Evolutionary conservation across 768 basidiomycete species (phyloP).

Genomic region (Russula abietina): DNA sequence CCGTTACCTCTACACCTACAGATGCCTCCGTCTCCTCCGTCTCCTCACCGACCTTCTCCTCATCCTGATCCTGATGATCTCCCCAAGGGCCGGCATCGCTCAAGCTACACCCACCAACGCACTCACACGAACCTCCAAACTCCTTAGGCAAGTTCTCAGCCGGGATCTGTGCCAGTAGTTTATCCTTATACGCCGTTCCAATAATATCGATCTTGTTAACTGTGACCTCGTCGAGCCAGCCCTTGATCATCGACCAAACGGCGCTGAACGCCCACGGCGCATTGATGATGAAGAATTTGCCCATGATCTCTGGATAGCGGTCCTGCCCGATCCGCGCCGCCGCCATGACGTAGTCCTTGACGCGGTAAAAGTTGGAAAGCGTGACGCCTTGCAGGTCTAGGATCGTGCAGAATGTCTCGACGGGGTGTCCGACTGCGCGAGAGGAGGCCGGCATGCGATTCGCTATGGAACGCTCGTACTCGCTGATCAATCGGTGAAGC

Average conservation of each 20-base stretch:
- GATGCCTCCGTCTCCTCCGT: background rate
- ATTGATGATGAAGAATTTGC: slow-evolving; percentile 98
- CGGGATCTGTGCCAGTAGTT: slow-evolving; percentile 76
- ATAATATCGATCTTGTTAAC: slow-evolving; percentile 92
- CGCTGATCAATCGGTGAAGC: slow-evolving; percentile 79
- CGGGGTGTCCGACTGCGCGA: slow-evolving; percentile 65
- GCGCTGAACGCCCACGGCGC: slow-evolving; percentile 88
- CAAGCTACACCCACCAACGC: slow-evolving; percentile 74
- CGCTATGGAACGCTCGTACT: slow-evolving; percentile 85
- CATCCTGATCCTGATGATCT: background rate
- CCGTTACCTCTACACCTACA: background rate
- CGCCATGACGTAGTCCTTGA: slow-evolving; percentile 83
- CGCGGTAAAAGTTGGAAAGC: slow-evolving; percentile 76
- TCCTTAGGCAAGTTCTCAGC: slow-evolving; percentile 77
- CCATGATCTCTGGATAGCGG: slow-evolving; percentile 91
- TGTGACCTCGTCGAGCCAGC: slow-evolving; percentile 93
- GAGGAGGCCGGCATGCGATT: slow-evolving; percentile 81
- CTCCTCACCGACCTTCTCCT: background rate
- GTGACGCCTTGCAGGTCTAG: slow-evolving; percentile 75
- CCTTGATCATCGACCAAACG: slow-evolving; percentile 85
- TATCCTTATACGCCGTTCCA: slow-evolving; percentile 66
- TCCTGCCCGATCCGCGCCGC: slow-evolving; percentile 81
- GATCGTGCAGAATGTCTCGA: slow-evolving; percentile 97
- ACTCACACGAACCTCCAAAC: slow-evolving; percentile 78
- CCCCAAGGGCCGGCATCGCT: slow-evolving; percentile 95